Evolutionary conservation across 2,329 filamentous ascomycete species (phyloP), one percentile per base, ranked within the genome.

Genomic region (Thielaviopsis euricoi): DNA sequence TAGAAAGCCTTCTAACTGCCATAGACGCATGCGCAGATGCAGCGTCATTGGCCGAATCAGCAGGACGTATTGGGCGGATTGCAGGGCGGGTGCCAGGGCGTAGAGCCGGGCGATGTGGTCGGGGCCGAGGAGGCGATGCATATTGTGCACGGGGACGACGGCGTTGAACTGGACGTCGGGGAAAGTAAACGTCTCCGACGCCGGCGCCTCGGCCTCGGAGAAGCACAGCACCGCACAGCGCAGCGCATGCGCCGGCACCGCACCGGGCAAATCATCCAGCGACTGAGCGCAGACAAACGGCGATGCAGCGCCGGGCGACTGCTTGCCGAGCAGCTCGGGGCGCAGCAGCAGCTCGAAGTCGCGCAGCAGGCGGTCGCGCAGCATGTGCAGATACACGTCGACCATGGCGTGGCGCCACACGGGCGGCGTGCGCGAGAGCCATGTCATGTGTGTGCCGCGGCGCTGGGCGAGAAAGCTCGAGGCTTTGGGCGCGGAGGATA

Each of bases 351-450:
- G 56, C 0, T 69, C 66, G 2, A 76, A 62, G 60, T 73, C 67
- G 5, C 74, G 57, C 12, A 86, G 66, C 0, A 74, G 67, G 21
- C 77, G 71, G 1, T 73, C 68, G 19, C 78, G 74, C 68, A 83
- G 70, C 59, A 76, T 67, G 6, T 71, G 66, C 3, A 83, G 68
- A 0, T 85, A 64, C 25, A 77, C 70, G 0, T 70, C 66, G 37
- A 75, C 71, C 80, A 85, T 85, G 62, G 82, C 79, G 5, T 68
- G 48, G 29, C 80, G 74, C 74, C 74, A 80, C 23, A 71, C 66
- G 9, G 68, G 66, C 2, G 26, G 50, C 9, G 60, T 61, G 58
- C 29, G 51, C 15, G 48, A 23, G 12, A 60, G 33, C 58, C 58
- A 60, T 2, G 55, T 1, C 15, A 52, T 33, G 43, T 60, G 55